Evolutionary conservation across 2,329 filamentous ascomycete species (phyloP).

Genomic region (Coniochaeta sp.): DNA sequence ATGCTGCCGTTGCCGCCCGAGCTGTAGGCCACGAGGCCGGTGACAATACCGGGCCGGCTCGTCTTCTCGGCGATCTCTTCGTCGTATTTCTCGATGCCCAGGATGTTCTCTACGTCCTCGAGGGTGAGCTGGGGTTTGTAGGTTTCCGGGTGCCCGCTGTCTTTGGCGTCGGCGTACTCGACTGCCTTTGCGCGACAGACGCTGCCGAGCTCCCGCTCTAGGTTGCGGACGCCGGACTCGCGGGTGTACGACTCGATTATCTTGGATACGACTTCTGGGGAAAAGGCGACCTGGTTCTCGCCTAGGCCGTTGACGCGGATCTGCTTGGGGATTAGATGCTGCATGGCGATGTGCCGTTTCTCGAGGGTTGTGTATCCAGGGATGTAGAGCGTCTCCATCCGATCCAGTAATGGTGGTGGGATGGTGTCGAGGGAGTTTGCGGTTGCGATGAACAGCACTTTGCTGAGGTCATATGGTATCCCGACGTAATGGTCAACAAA

Average conservation of each 20-base stretch:
- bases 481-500: slow-evolving; percentile 97
- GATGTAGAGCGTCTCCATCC: slow-evolving; percentile 93
- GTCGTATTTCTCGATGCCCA: slow-evolving; percentile 89
- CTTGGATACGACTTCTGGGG: slow-evolving; percentile 81
- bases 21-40: slow-evolving; percentile 90
- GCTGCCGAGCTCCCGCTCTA: slow-evolving; percentile 90
- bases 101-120: slow-evolving; percentile 79
- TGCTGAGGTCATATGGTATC: slow-evolving; percentile 91
- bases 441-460: slow-evolving; percentile 95
- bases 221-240: slow-evolving; percentile 89
- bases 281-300: slow-evolving; percentile 67
- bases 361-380: slow-evolving; percentile 95
- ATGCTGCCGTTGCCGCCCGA: slow-evolving; percentile 91
- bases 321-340: slow-evolving; percentile 95
- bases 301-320: slow-evolving; percentile 81
- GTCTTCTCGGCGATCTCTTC: slow-evolving; percentile 90
- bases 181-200: slow-evolving; percentile 95
- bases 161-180: slow-evolving; percentile 85
- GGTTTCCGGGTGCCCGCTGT: slow-evolving; percentile 56
- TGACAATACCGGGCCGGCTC: slow-evolving; percentile 83
- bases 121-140: slow-evolving; percentile 71
- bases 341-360: slow-evolving; percentile 89
- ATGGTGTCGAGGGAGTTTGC: slow-evolving; percentile 95
- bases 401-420: slow-evolving; percentile 83
- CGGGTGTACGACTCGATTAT: slow-evolving; percentile 96